These are phyloP conservation scores for Talaromyces liani DNA, from an alignment of 495 filamentous ascomycete species.

Conservation along the genomic window DNA sequence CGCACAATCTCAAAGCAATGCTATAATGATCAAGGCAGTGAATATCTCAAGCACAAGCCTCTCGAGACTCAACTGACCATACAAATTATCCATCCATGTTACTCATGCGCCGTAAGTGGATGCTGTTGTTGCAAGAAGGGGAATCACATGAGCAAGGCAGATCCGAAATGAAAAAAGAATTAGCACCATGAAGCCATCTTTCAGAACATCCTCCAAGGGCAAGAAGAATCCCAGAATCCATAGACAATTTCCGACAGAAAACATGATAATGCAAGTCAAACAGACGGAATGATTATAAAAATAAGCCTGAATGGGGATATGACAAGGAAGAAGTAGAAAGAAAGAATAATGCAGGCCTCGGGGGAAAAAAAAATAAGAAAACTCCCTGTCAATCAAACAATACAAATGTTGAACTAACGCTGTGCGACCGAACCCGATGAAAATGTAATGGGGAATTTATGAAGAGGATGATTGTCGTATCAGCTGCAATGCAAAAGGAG, in stretches of 20 bases:
- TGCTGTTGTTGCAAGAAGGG: constrained; percentile 10
- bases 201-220: constrained; percentile 7
- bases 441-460: constrained; percentile 26
- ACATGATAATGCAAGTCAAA: constrained; percentile 1
- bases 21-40: neutral
- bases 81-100: constrained; percentile 10
- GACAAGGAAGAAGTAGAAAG: neutral
- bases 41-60: neutral
- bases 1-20: constrained; percentile 1
- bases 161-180: constrained; percentile 7
- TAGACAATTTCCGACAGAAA: neutral
- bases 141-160: constrained; percentile 10
- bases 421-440: constrained; percentile 13
- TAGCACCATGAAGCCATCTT: constrained; percentile 6
- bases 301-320: neutral
- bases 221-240: neutral
- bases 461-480: constrained; percentile 24
- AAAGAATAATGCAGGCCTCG: constrained; percentile 4
- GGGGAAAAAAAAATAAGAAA: neutral
- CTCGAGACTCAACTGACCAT: constrained; percentile 1
- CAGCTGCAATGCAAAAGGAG: constrained; percentile 37
- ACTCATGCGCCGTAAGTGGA: constrained; percentile 12
- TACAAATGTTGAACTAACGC: constrained; percentile 14
- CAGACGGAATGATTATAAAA: neutral
- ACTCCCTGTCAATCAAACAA: constrained; percentile 10